phyloP scores from a whole-genome alignment of 31 red algal genomes.

The Endocladia muricata region DNA sequence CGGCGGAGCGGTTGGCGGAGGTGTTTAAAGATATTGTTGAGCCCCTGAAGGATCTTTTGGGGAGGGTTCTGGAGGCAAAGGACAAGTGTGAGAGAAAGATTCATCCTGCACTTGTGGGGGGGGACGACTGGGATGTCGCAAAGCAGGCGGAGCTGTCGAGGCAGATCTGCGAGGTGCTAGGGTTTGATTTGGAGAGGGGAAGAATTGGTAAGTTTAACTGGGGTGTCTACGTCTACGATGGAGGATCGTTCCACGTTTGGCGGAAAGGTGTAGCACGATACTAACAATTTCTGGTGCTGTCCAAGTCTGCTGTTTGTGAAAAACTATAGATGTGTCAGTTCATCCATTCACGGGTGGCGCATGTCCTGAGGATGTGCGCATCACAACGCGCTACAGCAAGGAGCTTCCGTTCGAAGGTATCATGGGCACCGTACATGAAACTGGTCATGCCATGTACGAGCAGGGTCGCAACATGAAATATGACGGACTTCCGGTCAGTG shows the following conservation, averaged over 20 bases:
- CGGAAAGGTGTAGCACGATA: no score
- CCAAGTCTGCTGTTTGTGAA: no score
- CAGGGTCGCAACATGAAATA: conserved; percentile 47
- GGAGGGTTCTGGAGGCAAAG: conserved; percentile 33
- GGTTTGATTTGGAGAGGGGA: conserved; percentile 57
- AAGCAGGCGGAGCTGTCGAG: conserved; percentile 51
- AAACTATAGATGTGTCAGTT: conserved; percentile 48
- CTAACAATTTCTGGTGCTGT: no score
- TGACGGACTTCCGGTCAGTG: conserved; percentile 46
- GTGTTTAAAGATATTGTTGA: conserved; percentile 48
- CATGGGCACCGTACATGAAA: conserved; percentile 71
- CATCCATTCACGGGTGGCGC: conserved; percentile 79
- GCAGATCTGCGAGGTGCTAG: conserved; percentile 35
- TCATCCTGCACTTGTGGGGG: not conserved
- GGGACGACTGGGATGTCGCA: conserved; percentile 45
- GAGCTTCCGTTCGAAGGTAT: conserved; percentile 71
- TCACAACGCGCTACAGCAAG: conserved; percentile 74
- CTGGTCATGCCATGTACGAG: conserved; percentile 84
- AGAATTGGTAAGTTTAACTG: conserved; percentile 48
- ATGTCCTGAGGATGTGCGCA: conserved; percentile 60
- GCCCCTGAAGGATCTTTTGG: conserved; percentile 39
- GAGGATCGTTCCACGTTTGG: no score
- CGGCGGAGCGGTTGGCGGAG: conserved; percentile 44
- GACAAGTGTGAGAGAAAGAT: conserved; percentile 6
- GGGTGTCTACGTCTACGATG: no score